phyloP scores from a whole-genome alignment of 129 eudicot genomes.

The Deinandra increscens region DNA sequence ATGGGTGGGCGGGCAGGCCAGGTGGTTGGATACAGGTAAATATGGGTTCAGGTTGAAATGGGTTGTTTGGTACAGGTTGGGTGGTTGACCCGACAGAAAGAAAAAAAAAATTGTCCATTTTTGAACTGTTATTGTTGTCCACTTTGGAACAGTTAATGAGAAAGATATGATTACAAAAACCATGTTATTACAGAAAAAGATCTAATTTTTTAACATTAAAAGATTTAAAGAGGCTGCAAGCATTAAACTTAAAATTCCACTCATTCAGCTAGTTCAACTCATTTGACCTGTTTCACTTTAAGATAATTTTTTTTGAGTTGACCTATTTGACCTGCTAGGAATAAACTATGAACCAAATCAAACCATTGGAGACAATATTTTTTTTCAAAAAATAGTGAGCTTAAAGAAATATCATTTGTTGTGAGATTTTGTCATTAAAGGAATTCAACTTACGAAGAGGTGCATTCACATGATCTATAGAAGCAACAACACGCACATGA shows the following conservation, averaged over 20 bases:
- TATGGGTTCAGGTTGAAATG: neutral
- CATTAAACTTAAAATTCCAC: neutral
- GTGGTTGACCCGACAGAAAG: neutral
- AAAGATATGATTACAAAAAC: neutral
- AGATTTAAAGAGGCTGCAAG: neutral
- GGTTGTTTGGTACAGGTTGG: neutral
- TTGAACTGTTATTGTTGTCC: neutral
- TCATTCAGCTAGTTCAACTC: neutral
- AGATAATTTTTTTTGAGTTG: neutral
- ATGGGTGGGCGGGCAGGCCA: neutral
- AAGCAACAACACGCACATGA: constrained; percentile 79
- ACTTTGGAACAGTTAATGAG: neutral
- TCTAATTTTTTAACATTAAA: neutral
- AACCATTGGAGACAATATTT: no score
- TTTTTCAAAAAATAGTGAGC: neutral
- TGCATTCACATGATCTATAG: constrained; percentile 89
- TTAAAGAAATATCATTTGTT: neutral
- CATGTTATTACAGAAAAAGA: neutral
- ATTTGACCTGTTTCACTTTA: neutral
- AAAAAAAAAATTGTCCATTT: no score
- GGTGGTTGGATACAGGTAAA: neutral
- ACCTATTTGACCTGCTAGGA: neutral
- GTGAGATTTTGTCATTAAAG: neutral
- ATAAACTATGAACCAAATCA: neutral
- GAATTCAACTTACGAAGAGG: constrained; percentile 67